phyloP scores from a whole-genome alignment of 257 asterid species.

The Capsicum pubescens region DNA sequence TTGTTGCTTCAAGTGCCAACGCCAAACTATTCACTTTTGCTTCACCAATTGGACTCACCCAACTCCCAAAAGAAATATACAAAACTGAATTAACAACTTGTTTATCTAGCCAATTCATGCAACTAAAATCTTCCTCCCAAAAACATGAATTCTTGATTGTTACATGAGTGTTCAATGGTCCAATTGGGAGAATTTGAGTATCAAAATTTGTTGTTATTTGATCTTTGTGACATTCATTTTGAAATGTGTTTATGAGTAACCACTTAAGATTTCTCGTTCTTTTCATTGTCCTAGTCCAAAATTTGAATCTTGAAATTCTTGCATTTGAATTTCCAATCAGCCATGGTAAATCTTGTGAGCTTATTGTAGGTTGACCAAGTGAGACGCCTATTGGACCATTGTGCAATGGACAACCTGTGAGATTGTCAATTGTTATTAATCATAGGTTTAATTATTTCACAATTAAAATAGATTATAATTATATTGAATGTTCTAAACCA shows the following conservation, averaged over 20 bases:
- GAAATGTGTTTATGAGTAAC: conserved; percentile 57
- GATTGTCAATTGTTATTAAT: background rate
- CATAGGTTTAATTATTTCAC: background rate
- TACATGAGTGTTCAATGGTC: conserved; percentile 49
- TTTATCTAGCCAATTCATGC: conserved; percentile 66
- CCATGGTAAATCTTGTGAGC: conserved; percentile 73
- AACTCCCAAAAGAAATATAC: conserved; percentile 82
- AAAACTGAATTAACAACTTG: conserved; percentile 55
- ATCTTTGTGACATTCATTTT: conserved; percentile 35
- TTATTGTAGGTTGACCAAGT: conserved; percentile 48
- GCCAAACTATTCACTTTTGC: conserved; percentile 52
- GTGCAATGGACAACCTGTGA: conserved; percentile 56
- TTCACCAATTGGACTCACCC: conserved; percentile 82
- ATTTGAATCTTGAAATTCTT: conserved; percentile 69
- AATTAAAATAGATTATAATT: too few relatives aligned
- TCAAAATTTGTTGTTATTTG: background rate
- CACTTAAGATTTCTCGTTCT: conserved; percentile 56
- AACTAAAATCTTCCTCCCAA: conserved; percentile 66
- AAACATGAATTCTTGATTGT: conserved; percentile 38
- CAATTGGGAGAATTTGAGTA: conserved; percentile 46
- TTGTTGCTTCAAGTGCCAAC: conserved; percentile 52
- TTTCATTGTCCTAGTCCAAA: conserved; percentile 66
- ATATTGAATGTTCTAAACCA: background rate
- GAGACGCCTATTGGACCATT: conserved; percentile 46
- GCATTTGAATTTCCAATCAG: conserved; percentile 65